phyloP scores from a whole-genome alignment of 352 stramenopile species.

The Phytophthora fragariaefolia region DNA sequence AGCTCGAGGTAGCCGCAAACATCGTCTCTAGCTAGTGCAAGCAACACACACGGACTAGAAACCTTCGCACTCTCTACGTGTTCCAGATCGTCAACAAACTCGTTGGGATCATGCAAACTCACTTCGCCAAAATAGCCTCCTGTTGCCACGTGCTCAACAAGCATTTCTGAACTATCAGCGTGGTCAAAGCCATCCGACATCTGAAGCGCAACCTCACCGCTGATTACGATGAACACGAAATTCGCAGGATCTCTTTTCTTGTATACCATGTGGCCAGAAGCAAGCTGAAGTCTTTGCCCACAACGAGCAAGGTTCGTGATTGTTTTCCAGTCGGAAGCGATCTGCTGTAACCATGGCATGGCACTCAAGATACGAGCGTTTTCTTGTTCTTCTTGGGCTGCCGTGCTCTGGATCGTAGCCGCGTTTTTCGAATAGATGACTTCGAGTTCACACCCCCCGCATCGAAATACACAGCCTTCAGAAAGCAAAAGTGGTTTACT shows the following conservation, averaged over 20 bases:
- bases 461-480: conserved; percentile 71
- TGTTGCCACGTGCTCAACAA: conserved; percentile 42
- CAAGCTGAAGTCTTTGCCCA: conserved; percentile 49
- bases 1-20: conserved; percentile 63
- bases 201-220: conserved; percentile 52
- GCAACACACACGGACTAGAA: conserved; percentile 39
- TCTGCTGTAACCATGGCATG: conserved; percentile 71
- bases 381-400: conserved; percentile 48
- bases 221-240: conserved; percentile 74
- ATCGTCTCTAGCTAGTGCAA: conserved; percentile 63
- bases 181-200: conserved; percentile 1
- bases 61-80: conserved; percentile 60
- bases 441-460: conserved; percentile 65
- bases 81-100: conserved; percentile 33
- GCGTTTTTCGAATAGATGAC: conserved; percentile 65
- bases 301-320: conserved; percentile 61
- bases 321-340: conserved; percentile 47
- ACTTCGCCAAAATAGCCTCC: conserved; percentile 75
- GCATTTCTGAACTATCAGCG: neutral
- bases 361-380: conserved; percentile 49
- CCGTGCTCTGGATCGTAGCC: neutral
- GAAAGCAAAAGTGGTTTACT: conserved; percentile 78
- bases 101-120: conserved; percentile 37
- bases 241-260: conserved; percentile 64
- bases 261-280: conserved; percentile 57